Evolutionary conservation across 225 moss, liverwort and hornwort genomes (phyloP).

Genomic region (Neckera pumila): DNA sequence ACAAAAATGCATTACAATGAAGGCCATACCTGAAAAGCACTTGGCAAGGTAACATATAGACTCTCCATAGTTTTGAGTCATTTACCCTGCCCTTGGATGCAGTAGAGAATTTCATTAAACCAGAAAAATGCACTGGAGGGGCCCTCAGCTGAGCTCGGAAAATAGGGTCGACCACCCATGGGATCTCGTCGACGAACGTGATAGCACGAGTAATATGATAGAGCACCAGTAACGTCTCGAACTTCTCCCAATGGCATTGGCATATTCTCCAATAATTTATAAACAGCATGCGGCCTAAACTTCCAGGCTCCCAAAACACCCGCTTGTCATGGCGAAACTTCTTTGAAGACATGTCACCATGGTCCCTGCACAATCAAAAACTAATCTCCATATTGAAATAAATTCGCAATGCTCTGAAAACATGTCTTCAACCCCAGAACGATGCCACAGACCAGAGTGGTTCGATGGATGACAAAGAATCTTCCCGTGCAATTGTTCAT

Average conservation of each 20-base stretch:
- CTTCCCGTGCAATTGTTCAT: no score
- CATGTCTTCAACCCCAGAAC: not conserved
- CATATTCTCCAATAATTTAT: conserved; percentile 96
- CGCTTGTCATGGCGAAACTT: conserved; percentile 98
- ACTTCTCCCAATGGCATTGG: conserved; percentile 99
- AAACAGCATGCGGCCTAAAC: conserved; percentile 96
- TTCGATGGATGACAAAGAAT: no score
- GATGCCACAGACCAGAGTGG: no score
- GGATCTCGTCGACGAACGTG: conserved; percentile 96
- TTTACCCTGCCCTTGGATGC: no score
- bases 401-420: not conserved
- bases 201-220: conserved; percentile 99
- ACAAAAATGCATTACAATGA: no score
- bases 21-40: no score
- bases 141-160: conserved; percentile 75
- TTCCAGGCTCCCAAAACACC: conserved; percentile 41
- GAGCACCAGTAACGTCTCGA: conserved; percentile 74
- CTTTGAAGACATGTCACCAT: conserved; percentile 99
- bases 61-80: no score
- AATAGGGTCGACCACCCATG: conserved; percentile 98
- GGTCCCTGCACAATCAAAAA: conserved; percentile 52
- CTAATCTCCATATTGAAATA: not conserved
- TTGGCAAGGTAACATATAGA: no score
- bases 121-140: not conserved
- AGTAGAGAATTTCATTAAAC: no score